Percentiles rank a stretch among this genome's conserved stretches.
phyloP scores from a whole-genome alignment of 1,284 basidiomycete genomes.

The Sanghuangporus sanghuang region DNA sequence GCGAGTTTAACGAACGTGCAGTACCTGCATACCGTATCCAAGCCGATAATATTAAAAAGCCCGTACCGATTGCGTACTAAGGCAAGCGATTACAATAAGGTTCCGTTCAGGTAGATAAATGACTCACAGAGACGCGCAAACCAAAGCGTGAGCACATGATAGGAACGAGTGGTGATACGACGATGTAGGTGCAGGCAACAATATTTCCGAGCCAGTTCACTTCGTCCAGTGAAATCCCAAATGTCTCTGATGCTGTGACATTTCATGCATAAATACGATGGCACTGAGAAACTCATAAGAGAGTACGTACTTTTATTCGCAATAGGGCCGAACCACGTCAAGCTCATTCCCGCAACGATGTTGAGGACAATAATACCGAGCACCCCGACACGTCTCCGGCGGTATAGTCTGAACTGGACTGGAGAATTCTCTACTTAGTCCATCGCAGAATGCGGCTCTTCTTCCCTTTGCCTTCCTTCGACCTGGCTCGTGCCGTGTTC shows the following conservation, averaged over 20 bases:
- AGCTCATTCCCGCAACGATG: constrained; percentile 54
- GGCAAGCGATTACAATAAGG: constrained; percentile 1
- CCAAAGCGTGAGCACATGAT: constrained; percentile 52
- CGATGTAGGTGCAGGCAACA: constrained; percentile 54
- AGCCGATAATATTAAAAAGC: constrained; percentile 50
- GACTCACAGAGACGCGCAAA: constrained; percentile 52
- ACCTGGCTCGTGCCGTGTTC: background rate
- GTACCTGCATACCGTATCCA: constrained; percentile 79
- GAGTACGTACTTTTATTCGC: constrained; percentile 48
- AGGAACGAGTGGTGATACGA: constrained; percentile 53
- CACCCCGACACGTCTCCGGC: constrained; percentile 57
- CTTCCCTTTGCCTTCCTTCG: background rate
- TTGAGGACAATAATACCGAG: constrained; percentile 60
- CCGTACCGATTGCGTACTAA: constrained; percentile 50
- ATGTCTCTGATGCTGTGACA: constrained; percentile 48
- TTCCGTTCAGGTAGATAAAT: background rate
- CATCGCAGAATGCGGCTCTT: background rate
- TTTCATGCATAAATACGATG: background rate
- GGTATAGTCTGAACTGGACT: constrained; percentile 41
- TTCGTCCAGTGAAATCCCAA: constrained; percentile 55
- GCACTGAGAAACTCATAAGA: background rate
- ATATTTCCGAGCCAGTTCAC: constrained; percentile 78
- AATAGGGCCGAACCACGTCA: constrained; percentile 77
- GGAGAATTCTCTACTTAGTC: background rate
- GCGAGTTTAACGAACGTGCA: constrained; percentile 39